Evolutionary conservation across 495 filamentous ascomycete genomes (phyloP).

Genomic region (Lasiosphaeris hirsuta): DNA sequence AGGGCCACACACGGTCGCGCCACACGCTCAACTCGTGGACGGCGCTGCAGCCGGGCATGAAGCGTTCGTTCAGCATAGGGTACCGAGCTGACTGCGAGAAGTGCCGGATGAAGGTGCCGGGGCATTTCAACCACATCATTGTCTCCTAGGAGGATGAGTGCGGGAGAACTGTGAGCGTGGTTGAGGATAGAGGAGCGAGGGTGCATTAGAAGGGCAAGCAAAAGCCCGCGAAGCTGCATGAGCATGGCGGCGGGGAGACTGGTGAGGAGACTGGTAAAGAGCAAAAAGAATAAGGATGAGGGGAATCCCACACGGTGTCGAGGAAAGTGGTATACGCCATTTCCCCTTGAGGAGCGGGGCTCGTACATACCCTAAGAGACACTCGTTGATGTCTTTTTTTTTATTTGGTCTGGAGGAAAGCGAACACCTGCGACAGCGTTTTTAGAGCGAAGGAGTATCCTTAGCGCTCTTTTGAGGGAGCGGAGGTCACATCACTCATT

Average conservation of each 20-base stretch:
- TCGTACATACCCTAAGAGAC: no score
- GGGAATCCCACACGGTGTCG: no score
- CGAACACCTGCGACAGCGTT: background rate
- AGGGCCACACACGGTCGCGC: constrained; percentile 43
- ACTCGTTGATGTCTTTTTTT: no score
- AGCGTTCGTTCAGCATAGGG: constrained; percentile 74
- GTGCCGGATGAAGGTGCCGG: constrained; percentile 72
- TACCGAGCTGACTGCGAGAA: constrained; percentile 85
- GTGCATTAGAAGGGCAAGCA: constrained; percentile 1
- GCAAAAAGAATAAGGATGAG: no score
- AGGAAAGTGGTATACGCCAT: no score
- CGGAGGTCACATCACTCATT: background rate
- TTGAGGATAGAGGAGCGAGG: constrained; percentile 11
- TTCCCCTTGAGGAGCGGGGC: no score
- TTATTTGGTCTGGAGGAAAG: no score
- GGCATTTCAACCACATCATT: constrained; percentile 85
- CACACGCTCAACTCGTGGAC: constrained; percentile 50
- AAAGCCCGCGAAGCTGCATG: no score
- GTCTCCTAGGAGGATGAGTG: constrained; percentile 40
- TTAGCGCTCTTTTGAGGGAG: background rate
- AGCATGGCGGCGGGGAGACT: no score
- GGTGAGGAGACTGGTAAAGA: no score
- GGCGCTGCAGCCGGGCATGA: constrained; percentile 52
- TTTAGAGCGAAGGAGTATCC: background rate
- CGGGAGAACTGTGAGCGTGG: constrained; percentile 1